Evolutionary conservation across 768 basidiomycete species (phyloP).

Genomic region (Lanmaoa rubissima): DNA sequence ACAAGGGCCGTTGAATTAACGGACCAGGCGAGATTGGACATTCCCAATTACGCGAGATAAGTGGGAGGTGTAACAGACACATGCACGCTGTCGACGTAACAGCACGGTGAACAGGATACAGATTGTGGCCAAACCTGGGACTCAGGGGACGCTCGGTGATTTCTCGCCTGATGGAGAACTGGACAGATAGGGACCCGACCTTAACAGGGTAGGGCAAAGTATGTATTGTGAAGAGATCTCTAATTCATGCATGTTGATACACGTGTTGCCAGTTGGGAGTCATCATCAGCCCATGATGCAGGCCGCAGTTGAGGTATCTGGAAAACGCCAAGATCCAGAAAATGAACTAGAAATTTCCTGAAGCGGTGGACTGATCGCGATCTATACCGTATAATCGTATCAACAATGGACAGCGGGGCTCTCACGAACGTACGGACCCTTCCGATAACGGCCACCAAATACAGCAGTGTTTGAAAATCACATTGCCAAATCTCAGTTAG

Average conservation of each 20-base stretch:
- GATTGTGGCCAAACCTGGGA: slow-evolving; percentile 11
- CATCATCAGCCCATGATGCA: slow-evolving; percentile 9
- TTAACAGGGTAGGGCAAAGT: slow-evolving; percentile 6
- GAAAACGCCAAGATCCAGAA: slow-evolving; percentile 21
- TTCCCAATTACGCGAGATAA: slow-evolving; percentile 21
- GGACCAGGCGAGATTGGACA: slow-evolving; percentile 12
- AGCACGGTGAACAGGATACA: slow-evolving; percentile 4
- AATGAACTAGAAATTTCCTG: slow-evolving; percentile 20
- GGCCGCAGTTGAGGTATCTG: slow-evolving; percentile 17
- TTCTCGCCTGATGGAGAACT: slow-evolving; percentile 13
- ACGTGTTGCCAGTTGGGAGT: slow-evolving; percentile 19
- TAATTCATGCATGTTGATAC: slow-evolving; percentile 19
- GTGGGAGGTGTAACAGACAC: slow-evolving; percentile 6
- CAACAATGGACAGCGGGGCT: slow-evolving; percentile 15
- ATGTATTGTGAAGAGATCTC: slow-evolving; percentile 7
- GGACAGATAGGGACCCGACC: slow-evolving; percentile 15
- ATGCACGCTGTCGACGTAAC: slow-evolving; percentile 31
- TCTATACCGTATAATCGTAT: slow-evolving; percentile 24
- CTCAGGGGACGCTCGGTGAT: slow-evolving; percentile 20
- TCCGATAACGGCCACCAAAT: slow-evolving; percentile 20
- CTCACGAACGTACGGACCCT: slow-evolving; percentile 27
- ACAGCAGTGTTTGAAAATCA: slow-evolving; percentile 20
- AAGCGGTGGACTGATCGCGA: slow-evolving; percentile 19
- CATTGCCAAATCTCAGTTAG: slow-evolving; percentile 20
- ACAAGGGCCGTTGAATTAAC: slow-evolving; percentile 14